phyloP scores from a whole-genome alignment of 306 rosid species.

The Castanea crenata region DNA sequence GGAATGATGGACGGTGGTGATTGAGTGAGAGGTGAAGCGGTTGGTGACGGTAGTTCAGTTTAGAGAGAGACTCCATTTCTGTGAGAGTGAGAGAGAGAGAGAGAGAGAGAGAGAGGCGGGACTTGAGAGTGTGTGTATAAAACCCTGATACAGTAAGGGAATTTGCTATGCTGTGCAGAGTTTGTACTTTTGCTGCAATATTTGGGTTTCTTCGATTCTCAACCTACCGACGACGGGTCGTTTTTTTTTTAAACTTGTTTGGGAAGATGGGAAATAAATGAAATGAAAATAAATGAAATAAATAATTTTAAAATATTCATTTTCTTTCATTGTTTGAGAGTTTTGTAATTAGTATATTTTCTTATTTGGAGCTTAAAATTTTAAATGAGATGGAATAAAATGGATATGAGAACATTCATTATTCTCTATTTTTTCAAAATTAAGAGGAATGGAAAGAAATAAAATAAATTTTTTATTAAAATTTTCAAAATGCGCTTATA shows the following conservation, averaged over 20 bases:
- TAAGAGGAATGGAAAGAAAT: rapidly evolving
- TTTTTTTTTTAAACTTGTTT: neutral
- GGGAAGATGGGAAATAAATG: too few species aligned
- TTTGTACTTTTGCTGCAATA: neutral
- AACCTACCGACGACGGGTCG: neutral
- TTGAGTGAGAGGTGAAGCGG: slow-evolving; percentile 49
- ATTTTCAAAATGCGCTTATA: too few species aligned
- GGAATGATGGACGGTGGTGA: slow-evolving; percentile 40
- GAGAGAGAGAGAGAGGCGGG: neutral
- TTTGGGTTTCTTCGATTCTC: neutral
- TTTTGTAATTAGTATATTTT: too few species aligned
- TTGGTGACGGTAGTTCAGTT: slow-evolving; percentile 36
- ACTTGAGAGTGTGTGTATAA: neutral
- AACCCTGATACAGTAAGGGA: neutral
- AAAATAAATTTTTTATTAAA: too few species aligned
- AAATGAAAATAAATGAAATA: too few species aligned
- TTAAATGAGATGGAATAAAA: too few species aligned
- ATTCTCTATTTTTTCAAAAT: rapidly evolving
- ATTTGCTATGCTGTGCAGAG: neutral
- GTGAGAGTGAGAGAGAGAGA: neutral
- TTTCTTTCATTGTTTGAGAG: too few species aligned
- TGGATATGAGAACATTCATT: rapidly evolving
- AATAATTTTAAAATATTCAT: too few species aligned
- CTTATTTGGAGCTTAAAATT: too few species aligned
- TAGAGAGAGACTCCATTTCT: slow-evolving; percentile 60